Base-by-base conservation (phyloP, 768 basidiomycete species). In the Tulasnella sp. region DNA sequence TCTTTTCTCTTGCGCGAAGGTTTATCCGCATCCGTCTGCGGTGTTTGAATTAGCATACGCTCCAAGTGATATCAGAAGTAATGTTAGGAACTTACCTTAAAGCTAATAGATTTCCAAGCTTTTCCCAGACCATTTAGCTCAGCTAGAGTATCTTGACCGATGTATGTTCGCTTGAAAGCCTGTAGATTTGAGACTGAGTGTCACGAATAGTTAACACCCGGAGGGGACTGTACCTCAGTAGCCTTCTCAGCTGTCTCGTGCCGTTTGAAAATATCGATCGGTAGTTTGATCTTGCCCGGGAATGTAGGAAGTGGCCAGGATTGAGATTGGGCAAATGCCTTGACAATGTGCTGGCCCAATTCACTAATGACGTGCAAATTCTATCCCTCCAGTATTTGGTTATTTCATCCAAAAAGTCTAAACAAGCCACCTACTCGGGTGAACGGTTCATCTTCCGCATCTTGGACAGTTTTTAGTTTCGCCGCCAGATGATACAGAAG, bases 311-410 rank as follows among this genome's bases (percentile, higher is more conserved):
- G 80, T 3, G 83, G 84, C 94, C 95, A 98, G 3, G 85, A 84
- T 72, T 90, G 86, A 16, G 80, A 71, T 39, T 87, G 82, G 6
- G 77, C 77, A n/a, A 86, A 85, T 0, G 83, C 80, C 76, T 89
- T 90, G 79, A 98, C 90, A 39, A 97, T 81, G 76, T 92, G 87
- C 80, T 97, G 93, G 0, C 96, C 90, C 8, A 98, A 83, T 76
- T 99, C 97, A 75, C 91, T 88, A 72, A 93, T 83, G 9, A 88
- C 84, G 77, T 97, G 98, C 44, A 99, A 82, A 78, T 93, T 91
- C 95, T 97, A 62, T 69, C 39, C 9, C 44, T 29, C 17, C 36
- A 34, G 39, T 39, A 36, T 17, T 5, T 44, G 26, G 32, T 19
- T 37, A 22, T 22, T 14, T 1, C 11, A 3, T 47, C 14, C 37